These are phyloP conservation scores for Sphaerobolus stellatus DNA, from an alignment of 1,284 basidiomycete genomes.

Conservation along the genomic window DNA sequence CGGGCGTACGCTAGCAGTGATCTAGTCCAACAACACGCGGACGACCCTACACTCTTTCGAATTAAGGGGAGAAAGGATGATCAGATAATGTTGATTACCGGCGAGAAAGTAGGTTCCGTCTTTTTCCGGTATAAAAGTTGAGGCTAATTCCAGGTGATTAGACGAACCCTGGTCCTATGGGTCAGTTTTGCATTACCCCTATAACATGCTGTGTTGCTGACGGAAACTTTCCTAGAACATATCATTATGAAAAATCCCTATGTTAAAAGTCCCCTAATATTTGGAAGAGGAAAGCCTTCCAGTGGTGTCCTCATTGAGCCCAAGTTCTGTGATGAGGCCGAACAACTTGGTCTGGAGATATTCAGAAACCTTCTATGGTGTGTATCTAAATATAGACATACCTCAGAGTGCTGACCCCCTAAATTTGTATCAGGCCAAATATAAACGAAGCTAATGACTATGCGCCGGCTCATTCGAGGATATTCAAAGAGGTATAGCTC, in stretches of 20 bases:
- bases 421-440: constrained; percentile 26
- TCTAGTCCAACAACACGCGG: constrained; percentile 33
- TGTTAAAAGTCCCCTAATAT: constrained; percentile 35
- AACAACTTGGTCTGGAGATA: constrained; percentile 28
- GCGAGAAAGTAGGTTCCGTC: constrained; percentile 30
- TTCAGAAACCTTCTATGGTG: constrained; percentile 39
- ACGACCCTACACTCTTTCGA: constrained; percentile 21
- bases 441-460: constrained; percentile 43
- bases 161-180: constrained; percentile 16
- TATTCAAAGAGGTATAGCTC: constrained; percentile 34
- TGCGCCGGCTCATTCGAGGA: constrained; percentile 38
- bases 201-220: background rate
- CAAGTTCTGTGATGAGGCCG: constrained; percentile 26
- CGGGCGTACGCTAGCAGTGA: constrained; percentile 39
- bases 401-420: background rate
- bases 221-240: background rate
- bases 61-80: constrained; percentile 37
- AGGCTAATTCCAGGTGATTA: background rate
- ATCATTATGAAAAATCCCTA: constrained; percentile 27
- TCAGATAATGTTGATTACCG: constrained; percentile 37
- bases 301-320: constrained; percentile 45
- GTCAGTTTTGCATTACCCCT: background rate
- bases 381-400: constrained; percentile 7
- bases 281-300: constrained; percentile 44
- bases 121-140: background rate